Percentiles rank a stretch among this genome's conserved stretches.
phyloP scores from a whole-genome alignment of 164 flowering plant genomes.

The Chimonanthus salicifolius region DNA sequence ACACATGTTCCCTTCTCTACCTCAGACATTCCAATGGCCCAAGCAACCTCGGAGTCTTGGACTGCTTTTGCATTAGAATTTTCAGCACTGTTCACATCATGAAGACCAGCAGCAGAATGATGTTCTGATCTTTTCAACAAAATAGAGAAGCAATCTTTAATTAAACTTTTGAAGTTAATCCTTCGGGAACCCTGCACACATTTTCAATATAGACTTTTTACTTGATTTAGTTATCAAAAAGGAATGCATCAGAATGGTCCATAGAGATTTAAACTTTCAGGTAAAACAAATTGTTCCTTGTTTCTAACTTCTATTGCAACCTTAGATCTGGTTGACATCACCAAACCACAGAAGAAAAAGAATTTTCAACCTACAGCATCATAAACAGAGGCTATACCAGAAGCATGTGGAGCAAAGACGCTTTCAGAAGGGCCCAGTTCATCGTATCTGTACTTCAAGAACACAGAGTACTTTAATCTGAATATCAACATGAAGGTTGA shows the following conservation, averaged over 20 bases:
- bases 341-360: background rate
- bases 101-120: conserved; percentile 7
- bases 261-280: conserved; percentile 1
- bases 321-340: background rate
- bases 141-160: conserved; percentile 50
- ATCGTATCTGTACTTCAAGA: conserved; percentile 47
- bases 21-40: conserved; percentile 41
- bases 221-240: background rate
- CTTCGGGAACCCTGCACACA: conserved; percentile 62
- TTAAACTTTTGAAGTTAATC: conserved; percentile 48
- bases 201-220: background rate
- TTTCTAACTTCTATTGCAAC: background rate
- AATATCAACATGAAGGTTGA: background rate
- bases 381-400: conserved; percentile 44
- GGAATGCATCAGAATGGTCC: background rate
- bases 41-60: conserved; percentile 23
- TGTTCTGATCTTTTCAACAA: conserved; percentile 28
- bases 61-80: conserved; percentile 11
- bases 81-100: conserved; percentile 10
- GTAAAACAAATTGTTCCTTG: background rate
- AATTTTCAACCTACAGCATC: background rate
- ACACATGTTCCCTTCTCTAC: conserved; percentile 31
- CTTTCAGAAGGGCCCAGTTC: conserved; percentile 59
- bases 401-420: conserved; percentile 60
- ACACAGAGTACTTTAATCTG: background rate